Evolutionary conservation across 2,329 filamentous ascomycete species (phyloP).

Genomic region (Fusarium sp.): DNA sequence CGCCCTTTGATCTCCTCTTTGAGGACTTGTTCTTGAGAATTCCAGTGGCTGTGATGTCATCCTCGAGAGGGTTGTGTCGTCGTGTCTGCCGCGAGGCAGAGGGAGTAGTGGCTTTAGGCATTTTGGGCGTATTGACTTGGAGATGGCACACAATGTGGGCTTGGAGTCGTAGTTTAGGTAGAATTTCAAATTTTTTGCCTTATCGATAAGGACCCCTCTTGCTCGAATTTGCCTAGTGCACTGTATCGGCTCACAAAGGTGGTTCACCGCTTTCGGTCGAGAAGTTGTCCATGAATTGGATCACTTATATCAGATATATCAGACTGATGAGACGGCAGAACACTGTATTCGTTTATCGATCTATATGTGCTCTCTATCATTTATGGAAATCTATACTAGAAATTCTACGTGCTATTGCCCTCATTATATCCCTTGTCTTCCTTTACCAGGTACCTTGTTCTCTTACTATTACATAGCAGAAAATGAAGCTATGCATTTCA

Average conservation of each 20-base stretch:
- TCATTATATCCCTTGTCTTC: not conserved
- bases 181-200: conserved; percentile 51
- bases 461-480: not conserved
- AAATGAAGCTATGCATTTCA: not conserved
- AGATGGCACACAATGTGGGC: conserved; percentile 40
- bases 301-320: not conserved
- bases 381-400: not conserved
- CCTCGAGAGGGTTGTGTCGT: conserved; percentile 89
- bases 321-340: not conserved
- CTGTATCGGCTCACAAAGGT: not conserved
- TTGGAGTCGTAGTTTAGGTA: conserved; percentile 33
- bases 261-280: conserved; percentile 46
- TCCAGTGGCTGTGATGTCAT: conserved; percentile 79
- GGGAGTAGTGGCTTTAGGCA: conserved; percentile 81
- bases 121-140: conserved; percentile 51
- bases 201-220: conserved; percentile 54
- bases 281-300: not conserved
- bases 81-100: conserved; percentile 66
- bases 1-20: conserved; percentile 73
- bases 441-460: too few relatives aligned
- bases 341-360: not conserved
- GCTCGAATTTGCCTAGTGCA: conserved; percentile 42
- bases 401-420: not conserved
- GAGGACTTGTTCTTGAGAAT: conserved; percentile 78
- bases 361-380: not conserved